Conservation (phyloP, 108 stramenopile species). For the Nitzschia sp. region DNA sequence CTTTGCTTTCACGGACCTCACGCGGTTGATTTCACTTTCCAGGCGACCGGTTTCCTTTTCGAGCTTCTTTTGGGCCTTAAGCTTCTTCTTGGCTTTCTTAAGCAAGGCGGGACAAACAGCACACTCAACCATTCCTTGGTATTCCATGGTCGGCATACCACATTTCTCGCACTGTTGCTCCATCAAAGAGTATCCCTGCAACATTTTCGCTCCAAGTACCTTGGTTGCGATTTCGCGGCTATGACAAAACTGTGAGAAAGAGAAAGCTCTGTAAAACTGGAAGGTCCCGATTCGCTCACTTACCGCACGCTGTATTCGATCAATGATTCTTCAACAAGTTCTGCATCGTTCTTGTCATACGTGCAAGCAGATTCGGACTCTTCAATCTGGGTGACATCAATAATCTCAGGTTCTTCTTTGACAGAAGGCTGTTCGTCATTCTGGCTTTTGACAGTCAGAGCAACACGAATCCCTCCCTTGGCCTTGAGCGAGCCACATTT, state of each 20-base stretch:
- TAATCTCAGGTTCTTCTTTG: neutral
- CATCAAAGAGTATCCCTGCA: slow-evolving; percentile 49
- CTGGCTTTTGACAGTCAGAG: neutral
- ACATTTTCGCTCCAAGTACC: slow-evolving; percentile 56
- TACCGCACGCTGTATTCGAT: slow-evolving; percentile 22
- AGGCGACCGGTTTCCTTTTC: slow-evolving; percentile 4
- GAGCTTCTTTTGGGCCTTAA: slow-evolving; percentile 19
- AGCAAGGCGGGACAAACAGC: slow-evolving; percentile 56
- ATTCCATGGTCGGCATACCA: slow-evolving; percentile 54
- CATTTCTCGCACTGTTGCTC: slow-evolving; percentile 47
- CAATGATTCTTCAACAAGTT: neutral
- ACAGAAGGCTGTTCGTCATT: neutral
- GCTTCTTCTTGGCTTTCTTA: slow-evolving; percentile 41
- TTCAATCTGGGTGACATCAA: slow-evolving; percentile 5
- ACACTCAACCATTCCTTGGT: slow-evolving; percentile 33
- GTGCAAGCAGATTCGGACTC: neutral
- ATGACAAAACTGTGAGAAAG: slow-evolving; percentile 8
- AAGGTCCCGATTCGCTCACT: slow-evolving; percentile 3
- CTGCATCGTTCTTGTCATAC: slow-evolving; percentile 24
- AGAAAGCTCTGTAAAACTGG: neutral
- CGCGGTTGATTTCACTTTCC: slow-evolving; percentile 7
- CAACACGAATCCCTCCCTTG: slow-evolving; percentile 23
- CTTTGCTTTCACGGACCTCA: slow-evolving; percentile 10
- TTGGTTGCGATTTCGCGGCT: slow-evolving; percentile 62
- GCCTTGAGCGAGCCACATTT: slow-evolving; percentile 20